A percentile compares a stretch with the other conserved stretches of the same genome.
phyloP scores from a whole-genome alignment of 2,329 filamentous ascomycete species.

The Cordyceps tenuipes region DNA sequence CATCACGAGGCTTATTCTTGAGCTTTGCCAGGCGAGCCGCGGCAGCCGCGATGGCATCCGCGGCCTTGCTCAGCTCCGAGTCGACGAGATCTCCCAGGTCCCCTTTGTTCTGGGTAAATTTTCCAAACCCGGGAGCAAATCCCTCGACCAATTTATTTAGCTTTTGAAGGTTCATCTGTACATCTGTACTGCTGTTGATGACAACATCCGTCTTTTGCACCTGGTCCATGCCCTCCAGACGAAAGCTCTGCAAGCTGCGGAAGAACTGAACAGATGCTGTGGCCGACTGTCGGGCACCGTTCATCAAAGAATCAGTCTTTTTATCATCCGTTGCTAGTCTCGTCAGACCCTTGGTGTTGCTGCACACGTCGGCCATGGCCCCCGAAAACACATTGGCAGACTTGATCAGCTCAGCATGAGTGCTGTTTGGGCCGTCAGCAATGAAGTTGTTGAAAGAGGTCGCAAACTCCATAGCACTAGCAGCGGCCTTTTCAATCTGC shows the following conservation, averaged over 20 bases:
- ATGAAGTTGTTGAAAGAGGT: conserved; percentile 99
- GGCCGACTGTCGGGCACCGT: conserved; percentile 74
- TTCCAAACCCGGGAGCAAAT: conserved; percentile 80
- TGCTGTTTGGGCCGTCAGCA: conserved; percentile 86
- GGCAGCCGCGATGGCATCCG: conserved; percentile 89
- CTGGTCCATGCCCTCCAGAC: conserved; percentile 81
- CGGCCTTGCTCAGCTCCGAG: conserved; percentile 82
- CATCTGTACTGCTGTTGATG: conserved; percentile 94
- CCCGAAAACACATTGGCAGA: conserved; percentile 85
- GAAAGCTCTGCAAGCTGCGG: conserved; percentile 86
- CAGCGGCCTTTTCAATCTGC: conserved; percentile 92
- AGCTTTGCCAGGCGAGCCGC: conserved; percentile 83
- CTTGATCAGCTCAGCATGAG: conserved; percentile 85
- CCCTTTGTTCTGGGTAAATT: conserved; percentile 68
- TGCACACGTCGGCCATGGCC: conserved; percentile 85
- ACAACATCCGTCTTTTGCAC: conserved; percentile 94
- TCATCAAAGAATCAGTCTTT: conserved; percentile 79
- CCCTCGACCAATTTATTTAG: conserved; percentile 88
- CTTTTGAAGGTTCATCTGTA: conserved; percentile 87
- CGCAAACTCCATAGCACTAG: conserved; percentile 92
- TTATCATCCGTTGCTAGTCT: conserved; percentile 92
- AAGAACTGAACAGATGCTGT: conserved; percentile 89
- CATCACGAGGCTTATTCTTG: conserved; percentile 92
- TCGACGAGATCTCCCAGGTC: conserved; percentile 93
- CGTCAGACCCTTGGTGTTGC: conserved; percentile 91